These are phyloP conservation scores for Ceratobasidium sp. DNA, from an alignment of 1,284 basidiomycete species.

Conservation along the genomic window DNA sequence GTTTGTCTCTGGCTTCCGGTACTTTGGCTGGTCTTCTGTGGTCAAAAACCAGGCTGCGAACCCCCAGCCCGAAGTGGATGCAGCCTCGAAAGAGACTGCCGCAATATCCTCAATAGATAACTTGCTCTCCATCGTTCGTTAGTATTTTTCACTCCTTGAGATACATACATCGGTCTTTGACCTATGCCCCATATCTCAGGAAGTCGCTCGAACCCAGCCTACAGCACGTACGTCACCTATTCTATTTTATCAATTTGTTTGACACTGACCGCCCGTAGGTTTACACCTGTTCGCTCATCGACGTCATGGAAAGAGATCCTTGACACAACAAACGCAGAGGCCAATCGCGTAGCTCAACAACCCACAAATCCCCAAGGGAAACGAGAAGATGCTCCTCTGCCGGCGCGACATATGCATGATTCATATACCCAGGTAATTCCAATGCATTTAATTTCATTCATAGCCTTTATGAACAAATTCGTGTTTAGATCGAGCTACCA, in stretches of 20 bases:
- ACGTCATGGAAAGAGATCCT: slow-evolving; percentile 72
- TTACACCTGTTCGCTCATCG: slow-evolving; percentile 67
- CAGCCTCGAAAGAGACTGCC: slow-evolving; percentile 29
- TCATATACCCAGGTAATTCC: slow-evolving; percentile 71
- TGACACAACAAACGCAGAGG: slow-evolving; percentile 55
- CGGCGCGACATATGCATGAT: slow-evolving; percentile 73
- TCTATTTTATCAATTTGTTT: background rate
- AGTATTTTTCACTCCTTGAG: background rate
- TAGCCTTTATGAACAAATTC: background rate
- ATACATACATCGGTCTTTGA: background rate
- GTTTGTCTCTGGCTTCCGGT: background rate
- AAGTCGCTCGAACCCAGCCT: slow-evolving; percentile 68
- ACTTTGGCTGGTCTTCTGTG: slow-evolving; percentile 25
- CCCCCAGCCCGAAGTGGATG: background rate
- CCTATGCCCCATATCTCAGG: slow-evolving; percentile 56
- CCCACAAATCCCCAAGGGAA: slow-evolving; percentile 22
- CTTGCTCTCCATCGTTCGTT: slow-evolving; percentile 39
- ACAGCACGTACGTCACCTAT: slow-evolving; percentile 62
- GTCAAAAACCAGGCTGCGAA: background rate
- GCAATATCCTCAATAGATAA: slow-evolving; percentile 37
- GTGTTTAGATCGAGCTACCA: slow-evolving; percentile 61
- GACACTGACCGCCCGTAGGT: slow-evolving; percentile 54
- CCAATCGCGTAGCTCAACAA: slow-evolving; percentile 51
- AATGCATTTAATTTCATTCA: background rate
- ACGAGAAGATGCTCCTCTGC: slow-evolving; percentile 54